These are phyloP conservation scores for Colletotrichum sp. DNA, from an alignment of 2,329 filamentous ascomycete species.

Conservation along the genomic window DNA sequence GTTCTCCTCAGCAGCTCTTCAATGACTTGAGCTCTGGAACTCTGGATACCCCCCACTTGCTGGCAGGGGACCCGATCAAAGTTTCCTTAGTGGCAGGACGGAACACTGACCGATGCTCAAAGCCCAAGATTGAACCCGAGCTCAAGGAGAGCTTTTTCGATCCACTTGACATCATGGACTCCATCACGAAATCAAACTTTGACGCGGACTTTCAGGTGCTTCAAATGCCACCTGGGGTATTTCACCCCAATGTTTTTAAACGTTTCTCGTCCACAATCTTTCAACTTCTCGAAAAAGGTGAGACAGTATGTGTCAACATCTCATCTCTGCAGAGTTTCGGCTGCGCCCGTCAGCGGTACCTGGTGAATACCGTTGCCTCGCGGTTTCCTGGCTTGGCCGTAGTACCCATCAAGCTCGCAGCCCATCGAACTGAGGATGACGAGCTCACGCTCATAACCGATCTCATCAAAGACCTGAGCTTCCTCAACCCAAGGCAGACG, in stretches of 20 bases:
- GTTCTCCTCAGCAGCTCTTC: not conserved
- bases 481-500: not conserved
- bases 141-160: not conserved
- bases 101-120: not conserved
- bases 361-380: not conserved
- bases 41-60: not conserved
- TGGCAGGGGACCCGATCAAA: not conserved
- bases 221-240: not conserved
- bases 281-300: not conserved
- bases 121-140: not conserved
- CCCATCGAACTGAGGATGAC: not conserved
- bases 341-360: not conserved
- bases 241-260: not conserved
- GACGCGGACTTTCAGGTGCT: not conserved
- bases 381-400: not conserved
- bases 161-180: not conserved
- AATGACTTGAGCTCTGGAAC: not conserved
- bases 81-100: not conserved
- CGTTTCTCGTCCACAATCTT: not conserved
- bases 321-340: not conserved
- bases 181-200: not conserved
- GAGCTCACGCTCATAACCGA: not conserved
- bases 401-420: not conserved
- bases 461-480: not conserved
- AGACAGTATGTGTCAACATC: not conserved